These are phyloP conservation scores for Mycena epipterygia DNA, from an alignment of 768 basidiomycete genomes.

Conservation along the genomic window DNA sequence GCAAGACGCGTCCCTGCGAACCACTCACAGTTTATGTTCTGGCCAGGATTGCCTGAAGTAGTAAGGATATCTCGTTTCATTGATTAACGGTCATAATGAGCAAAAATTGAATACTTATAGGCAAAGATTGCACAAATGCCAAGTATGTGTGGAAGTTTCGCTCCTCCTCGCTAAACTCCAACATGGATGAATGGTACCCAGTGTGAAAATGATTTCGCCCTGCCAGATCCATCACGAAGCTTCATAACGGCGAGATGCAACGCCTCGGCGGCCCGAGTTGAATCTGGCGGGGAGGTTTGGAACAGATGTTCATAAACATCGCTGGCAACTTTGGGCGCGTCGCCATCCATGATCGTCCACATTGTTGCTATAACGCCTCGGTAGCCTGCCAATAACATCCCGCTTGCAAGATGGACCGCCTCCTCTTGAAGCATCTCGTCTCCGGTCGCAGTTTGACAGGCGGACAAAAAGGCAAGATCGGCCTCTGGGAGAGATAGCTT, in stretches of 20 bases:
- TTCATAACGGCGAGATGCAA: slow-evolving; percentile 8
- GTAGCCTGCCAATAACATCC: not conserved
- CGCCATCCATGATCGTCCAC: not conserved
- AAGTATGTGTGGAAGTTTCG: not conserved
- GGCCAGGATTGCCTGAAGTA: not conserved
- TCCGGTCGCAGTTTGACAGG: not conserved
- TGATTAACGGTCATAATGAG: not conserved
- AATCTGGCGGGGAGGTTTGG: not conserved
- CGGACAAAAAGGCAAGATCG: not conserved
- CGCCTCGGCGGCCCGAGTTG: not conserved
- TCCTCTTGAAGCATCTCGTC: not conserved
- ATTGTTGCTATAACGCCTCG: not conserved
- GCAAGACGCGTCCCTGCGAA: not conserved
- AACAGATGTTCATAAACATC: slow-evolving; percentile 15
- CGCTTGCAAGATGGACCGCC: not conserved
- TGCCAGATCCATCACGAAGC: not conserved
- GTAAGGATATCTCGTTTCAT: not conserved
- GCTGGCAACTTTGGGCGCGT: not conserved
- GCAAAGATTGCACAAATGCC: not conserved
- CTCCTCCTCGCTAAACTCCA: not conserved
- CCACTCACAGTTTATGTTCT: not conserved
- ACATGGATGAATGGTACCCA: slow-evolving; percentile 1
- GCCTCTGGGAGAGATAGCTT: not conserved
- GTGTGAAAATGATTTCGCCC: not conserved
- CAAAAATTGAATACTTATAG: not conserved